phyloP scores from a whole-genome alignment of 1,284 basidiomycete genomes.

The Ustilago curta region DNA sequence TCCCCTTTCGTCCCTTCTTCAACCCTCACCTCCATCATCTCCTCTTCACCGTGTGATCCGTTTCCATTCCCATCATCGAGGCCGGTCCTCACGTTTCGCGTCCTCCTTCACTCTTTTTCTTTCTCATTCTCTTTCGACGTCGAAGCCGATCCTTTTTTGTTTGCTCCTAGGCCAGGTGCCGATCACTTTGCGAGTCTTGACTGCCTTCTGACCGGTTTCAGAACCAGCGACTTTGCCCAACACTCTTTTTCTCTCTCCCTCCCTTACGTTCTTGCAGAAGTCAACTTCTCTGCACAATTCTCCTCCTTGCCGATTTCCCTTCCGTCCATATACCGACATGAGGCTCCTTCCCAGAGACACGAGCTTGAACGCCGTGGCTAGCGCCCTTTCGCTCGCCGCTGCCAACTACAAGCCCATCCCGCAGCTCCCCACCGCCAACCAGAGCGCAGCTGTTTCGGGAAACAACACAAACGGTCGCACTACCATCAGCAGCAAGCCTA shows the following conservation, averaged over 20 bases:
- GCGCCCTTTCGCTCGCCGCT: conserved; percentile 60
- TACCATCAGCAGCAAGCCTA: conserved; percentile 25
- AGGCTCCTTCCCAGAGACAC: conserved; percentile 45
- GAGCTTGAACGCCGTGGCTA: conserved; percentile 53
- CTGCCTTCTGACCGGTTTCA: conserved; percentile 29
- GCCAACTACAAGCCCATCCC: conserved; percentile 69
- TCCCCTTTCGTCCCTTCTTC: not conserved
- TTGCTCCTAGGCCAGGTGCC: conserved; percentile 23
- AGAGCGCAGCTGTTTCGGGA: conserved; percentile 12
- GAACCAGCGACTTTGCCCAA: conserved; percentile 13
- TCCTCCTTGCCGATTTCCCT: not conserved
- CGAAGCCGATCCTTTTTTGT: conserved; percentile 16
- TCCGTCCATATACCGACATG: conserved; percentile 23
- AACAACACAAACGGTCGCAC: conserved; percentile 15
- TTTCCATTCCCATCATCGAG: conserved; percentile 14
- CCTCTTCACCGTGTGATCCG: conserved; percentile 3
- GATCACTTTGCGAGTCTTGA: conserved; percentile 8
- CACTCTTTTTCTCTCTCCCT: conserved; percentile 8
- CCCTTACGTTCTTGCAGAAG: not conserved
- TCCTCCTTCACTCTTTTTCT: conserved; percentile 28
- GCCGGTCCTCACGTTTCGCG: conserved; percentile 42
- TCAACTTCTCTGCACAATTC: not conserved
- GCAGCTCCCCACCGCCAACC: conserved; percentile 43
- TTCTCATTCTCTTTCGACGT: conserved; percentile 23
- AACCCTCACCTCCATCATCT: conserved; percentile 21